These are phyloP conservation scores for Cryptococcus sp. DNA, from an alignment of 1,284 basidiomycete species.

Conservation along the genomic window DNA sequence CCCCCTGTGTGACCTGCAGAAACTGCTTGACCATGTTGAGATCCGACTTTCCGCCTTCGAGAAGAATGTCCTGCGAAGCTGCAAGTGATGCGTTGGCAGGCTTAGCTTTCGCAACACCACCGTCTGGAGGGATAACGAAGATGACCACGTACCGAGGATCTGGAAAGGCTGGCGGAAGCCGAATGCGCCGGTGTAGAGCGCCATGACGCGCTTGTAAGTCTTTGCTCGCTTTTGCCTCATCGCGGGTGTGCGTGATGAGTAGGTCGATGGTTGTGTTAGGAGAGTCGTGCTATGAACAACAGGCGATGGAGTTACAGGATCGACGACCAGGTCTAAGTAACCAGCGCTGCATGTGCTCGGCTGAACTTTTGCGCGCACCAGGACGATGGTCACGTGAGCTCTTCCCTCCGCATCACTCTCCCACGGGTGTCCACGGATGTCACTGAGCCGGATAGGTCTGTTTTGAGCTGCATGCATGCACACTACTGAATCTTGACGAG, in stretches of 20 bases:
- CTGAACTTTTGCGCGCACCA: too few species aligned
- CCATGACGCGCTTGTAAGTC: slow-evolving; percentile 86
- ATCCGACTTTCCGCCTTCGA: slow-evolving; percentile 64
- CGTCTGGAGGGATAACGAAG: background rate
- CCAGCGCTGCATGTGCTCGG: too few species aligned
- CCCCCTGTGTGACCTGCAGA: slow-evolving; percentile 69
- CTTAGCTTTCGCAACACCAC: background rate
- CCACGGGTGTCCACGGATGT: too few species aligned
- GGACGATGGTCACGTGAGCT: too few species aligned
- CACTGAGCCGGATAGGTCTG: too few species aligned
- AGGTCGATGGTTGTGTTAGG: too few species aligned
- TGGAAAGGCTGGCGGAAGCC: slow-evolving; percentile 90
- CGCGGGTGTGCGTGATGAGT: background rate
- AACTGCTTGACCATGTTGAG: slow-evolving; percentile 73
- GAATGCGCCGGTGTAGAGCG: slow-evolving; percentile 75
- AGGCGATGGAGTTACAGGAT: too few species aligned
- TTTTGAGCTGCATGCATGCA: too few species aligned
- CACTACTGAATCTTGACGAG: too few species aligned
- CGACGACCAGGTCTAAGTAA: too few species aligned
- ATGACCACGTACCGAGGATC: slow-evolving; percentile 62
- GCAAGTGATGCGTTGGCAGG: background rate
- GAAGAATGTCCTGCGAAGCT: slow-evolving; percentile 86
- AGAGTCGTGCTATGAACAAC: too few species aligned
- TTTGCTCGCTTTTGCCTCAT: slow-evolving; percentile 95
- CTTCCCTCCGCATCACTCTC: too few species aligned